A percentile compares a stretch with the other conserved stretches of the same genome.
Evolutionary conservation across 2,329 filamentous ascomycete species (phyloP).

Genomic region (Beauveria medogensis): DNA sequence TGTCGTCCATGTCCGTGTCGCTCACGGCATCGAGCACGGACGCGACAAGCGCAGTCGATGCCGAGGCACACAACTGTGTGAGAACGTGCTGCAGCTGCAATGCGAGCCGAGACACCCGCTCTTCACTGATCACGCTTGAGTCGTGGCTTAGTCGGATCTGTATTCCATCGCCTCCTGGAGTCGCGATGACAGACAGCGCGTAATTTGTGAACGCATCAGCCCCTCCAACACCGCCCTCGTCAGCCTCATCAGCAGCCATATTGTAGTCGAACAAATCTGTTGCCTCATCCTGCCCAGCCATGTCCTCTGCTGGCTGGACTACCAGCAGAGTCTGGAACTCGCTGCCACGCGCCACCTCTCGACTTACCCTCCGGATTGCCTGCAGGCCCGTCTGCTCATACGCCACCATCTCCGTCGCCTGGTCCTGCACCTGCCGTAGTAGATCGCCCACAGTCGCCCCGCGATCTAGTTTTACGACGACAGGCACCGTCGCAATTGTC

Average conservation of each 20-base stretch:
- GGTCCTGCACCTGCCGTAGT: conserved; percentile 14
- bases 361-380: conserved; percentile 9
- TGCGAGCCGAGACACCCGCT: too few species aligned
- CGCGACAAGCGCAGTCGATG: not conserved
- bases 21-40: not conserved
- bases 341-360: conserved; percentile 10
- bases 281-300: not conserved
- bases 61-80: conserved; percentile 5
- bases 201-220: too few species aligned
- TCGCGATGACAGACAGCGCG: too few species aligned
- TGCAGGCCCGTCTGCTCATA: conserved; percentile 12
- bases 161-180: too few species aligned
- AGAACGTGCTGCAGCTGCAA: conserved; percentile 3
- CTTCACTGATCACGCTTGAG: too few species aligned
- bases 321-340: conserved; percentile 19
- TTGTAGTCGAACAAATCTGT: too few species aligned
- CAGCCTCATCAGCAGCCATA: too few species aligned
- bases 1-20: not conserved
- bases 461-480: conserved; percentile 7
- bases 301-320: conserved; percentile 1
- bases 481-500: conserved; percentile 20
- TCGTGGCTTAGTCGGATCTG: too few species aligned
- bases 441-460: conserved; percentile 11
- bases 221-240: not conserved
- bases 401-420: conserved; percentile 3